Conservation (phyloP, 139 green algal species). For the Chlorella vulgaris region DNA sequence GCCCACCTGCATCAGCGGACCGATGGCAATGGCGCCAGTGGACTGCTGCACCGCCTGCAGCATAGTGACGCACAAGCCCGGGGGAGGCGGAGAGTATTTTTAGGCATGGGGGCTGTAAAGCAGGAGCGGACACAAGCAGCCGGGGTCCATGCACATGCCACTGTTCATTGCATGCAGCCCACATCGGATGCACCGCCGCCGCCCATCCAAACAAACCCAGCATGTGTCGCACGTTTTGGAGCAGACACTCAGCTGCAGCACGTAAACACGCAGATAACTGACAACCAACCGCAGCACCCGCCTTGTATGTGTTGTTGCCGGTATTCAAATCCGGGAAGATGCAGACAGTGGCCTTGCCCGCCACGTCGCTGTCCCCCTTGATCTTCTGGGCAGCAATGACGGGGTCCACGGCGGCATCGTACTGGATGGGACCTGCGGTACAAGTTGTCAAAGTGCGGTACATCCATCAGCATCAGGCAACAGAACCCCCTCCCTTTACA, state of each 20-base stretch:
- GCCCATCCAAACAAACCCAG: too few species aligned
- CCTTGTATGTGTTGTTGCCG: constrained; percentile 92
- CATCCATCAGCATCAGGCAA: neutral
- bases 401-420: constrained; percentile 87
- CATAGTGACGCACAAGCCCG: neutral
- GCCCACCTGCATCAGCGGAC: constrained; percentile 79
- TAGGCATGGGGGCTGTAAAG: too few species aligned
- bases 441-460: neutral
- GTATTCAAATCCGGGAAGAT: constrained; percentile 96
- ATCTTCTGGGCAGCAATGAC: constrained; percentile 75
- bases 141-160: too few species aligned
- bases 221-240: too few species aligned
- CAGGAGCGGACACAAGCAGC: too few species aligned
- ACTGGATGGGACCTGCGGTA: constrained; percentile 72
- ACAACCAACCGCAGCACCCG: too few species aligned
- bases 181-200: too few species aligned
- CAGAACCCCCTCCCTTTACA: neutral
- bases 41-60: constrained; percentile 69
- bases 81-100: too few species aligned
- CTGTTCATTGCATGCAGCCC: too few species aligned
- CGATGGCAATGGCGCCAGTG: constrained; percentile 83
- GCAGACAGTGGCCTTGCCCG: constrained; percentile 81
- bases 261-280: too few species aligned
- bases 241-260: too few species aligned
- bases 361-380: constrained; percentile 77